phyloP scores from a whole-genome alignment of 129 eudicot genomes.

The Chrysanthemum seticuspe region DNA sequence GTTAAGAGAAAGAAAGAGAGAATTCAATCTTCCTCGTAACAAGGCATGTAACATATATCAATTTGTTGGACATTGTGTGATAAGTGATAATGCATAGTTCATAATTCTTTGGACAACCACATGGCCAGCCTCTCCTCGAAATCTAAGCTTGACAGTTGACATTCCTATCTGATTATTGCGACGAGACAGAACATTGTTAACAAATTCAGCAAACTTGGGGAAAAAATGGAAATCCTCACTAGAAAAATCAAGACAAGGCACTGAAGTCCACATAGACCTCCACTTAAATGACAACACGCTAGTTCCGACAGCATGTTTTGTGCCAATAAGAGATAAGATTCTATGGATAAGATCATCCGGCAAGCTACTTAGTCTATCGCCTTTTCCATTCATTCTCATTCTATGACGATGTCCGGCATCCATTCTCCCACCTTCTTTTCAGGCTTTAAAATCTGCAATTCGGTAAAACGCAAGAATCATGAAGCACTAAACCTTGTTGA shows the following conservation, averaged over 20 bases:
- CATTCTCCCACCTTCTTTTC: neutral
- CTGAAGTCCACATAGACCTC: conserved; percentile 8
- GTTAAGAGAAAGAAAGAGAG: neutral
- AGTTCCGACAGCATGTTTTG: conserved; percentile 10
- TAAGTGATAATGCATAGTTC: neutral
- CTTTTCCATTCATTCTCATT: neutral
- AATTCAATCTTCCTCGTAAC: too few species aligned
- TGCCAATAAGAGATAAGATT: conserved; percentile 5
- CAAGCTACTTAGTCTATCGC: conserved; percentile 27
- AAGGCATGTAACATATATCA: neutral
- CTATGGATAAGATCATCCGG: conserved; percentile 9
- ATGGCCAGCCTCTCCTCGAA: neutral
- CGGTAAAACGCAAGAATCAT: too few species aligned
- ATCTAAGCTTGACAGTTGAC: neutral
- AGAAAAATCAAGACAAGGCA: neutral
- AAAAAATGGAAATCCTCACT: neutral
- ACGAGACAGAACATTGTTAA: neutral
- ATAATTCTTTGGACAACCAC: neutral
- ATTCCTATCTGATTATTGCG: neutral
- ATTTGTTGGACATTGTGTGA: conserved; percentile 19
- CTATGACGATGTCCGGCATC: neutral
- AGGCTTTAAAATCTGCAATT: too few species aligned
- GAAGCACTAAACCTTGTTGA: too few species aligned
- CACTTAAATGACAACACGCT: conserved; percentile 12
- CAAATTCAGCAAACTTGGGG: neutral